Base-by-base conservation (phyloP, 192 early-diverging fungal genomes). In the Coemansia sp. region DNA sequence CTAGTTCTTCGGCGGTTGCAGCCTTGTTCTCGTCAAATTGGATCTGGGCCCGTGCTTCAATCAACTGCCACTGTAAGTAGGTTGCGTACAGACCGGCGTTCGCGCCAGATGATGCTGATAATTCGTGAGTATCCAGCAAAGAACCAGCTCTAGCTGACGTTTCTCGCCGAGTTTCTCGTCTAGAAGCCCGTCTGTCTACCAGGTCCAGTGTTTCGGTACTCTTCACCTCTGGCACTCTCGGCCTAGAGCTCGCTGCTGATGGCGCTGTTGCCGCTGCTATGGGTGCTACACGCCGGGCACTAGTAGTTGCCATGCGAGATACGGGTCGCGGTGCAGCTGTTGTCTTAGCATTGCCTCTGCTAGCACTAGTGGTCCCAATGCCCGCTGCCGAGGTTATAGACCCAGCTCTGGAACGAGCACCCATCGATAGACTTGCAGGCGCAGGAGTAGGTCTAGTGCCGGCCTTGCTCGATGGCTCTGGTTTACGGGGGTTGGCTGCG, bases 21-120 rank as follows among this genome's bases (percentile, higher is more conserved):
- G 38, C 58, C 17, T 77, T 82, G 39, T 72, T 72, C n/a, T 37
- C 64, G 50, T 82, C 75, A 53, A 70, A 82, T 6, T 46, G 57
- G 59, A 66, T 68, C 43, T 77, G 71, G 44, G 75, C 60, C 9
- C 75, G 80, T 2, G 80, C 80, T 16, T 77, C 74, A 38, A 74
- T 57, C 68, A 82, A 32, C 42, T 46, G 70, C 80, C 80, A 82
- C 38, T 77, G 80, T 5, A 77, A 19, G 21, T 72, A 72, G 42
- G 66, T 57, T 3, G 66, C 26, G 46, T 72, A 59, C 13, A 70
- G 16, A 13, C 57, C 33, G 4, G 55, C 11, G 28, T 30, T 13
- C 30, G 55, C 21, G 32, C 30, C 55, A 58, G 55, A 16, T 2
- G 26, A 30, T 55, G 52, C 26, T 2, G 35, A 6, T 14, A 17